Percentiles rank a stretch among this genome's conserved stretches.
phyloP scores from a whole-genome alignment of 2,329 filamentous ascomycete species.

The Ophiosphaerella narmari region DNA sequence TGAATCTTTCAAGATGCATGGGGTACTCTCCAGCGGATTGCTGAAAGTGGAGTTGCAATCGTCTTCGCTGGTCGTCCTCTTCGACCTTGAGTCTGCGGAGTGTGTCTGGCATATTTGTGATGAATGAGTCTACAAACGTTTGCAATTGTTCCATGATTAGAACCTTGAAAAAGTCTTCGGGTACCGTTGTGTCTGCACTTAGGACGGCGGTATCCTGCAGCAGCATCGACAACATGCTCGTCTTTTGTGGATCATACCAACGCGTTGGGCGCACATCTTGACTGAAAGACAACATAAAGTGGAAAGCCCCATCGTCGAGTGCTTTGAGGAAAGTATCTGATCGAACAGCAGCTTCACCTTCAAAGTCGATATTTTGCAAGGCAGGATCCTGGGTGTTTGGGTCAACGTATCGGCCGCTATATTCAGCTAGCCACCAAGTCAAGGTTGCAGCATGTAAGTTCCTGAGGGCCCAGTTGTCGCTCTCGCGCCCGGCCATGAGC shows the following conservation, averaged over 20 bases:
- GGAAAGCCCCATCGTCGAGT: constrained; percentile 86
- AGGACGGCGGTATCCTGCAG: constrained; percentile 78
- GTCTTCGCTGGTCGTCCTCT: constrained; percentile 80
- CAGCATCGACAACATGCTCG: constrained; percentile 79
- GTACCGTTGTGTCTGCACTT: constrained; percentile 67
- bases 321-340: constrained; percentile 75
- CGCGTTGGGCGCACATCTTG: constrained; percentile 79
- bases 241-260: constrained; percentile 86
- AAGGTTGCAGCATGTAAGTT: constrained; percentile 79
- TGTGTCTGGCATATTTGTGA: constrained; percentile 92
- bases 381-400: constrained; percentile 61
- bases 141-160: constrained; percentile 82
- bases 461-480: constrained; percentile 71
- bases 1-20: constrained; percentile 78
- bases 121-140: constrained; percentile 86
- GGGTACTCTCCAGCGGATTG: constrained; percentile 58
- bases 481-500: constrained; percentile 69
- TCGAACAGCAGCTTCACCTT: constrained; percentile 69
- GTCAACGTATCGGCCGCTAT: constrained; percentile 86
- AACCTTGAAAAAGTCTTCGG: constrained; percentile 72
- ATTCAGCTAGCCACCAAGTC: constrained; percentile 90
- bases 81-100: constrained; percentile 83
- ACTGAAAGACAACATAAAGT: constrained; percentile 85
- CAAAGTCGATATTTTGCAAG: constrained; percentile 62
- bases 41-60: constrained; percentile 51